These are phyloP conservation scores for Nicotiana paniculata DNA, from an alignment of 257 asterid species.

Conservation along the genomic window DNA sequence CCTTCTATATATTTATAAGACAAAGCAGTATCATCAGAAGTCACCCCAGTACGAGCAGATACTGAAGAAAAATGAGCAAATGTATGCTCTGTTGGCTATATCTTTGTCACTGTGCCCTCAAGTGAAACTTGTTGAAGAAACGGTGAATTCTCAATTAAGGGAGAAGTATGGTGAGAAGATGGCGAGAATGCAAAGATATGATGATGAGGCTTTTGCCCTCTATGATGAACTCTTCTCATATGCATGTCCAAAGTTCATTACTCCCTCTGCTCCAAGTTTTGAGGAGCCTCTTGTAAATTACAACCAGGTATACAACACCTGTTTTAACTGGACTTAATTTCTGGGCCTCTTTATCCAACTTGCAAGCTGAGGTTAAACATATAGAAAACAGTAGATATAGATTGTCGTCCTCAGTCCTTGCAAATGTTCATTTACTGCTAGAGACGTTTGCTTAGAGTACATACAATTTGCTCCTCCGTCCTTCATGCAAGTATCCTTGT, in stretches of 20 bases:
- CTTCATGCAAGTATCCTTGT: background rate
- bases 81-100: conserved; percentile 95
- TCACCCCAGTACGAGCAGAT: conserved; percentile 95
- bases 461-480: background rate
- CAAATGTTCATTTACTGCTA: background rate
- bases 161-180: conserved; percentile 94
- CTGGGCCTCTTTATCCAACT: background rate
- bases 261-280: conserved; percentile 90
- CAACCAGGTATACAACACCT: conserved; percentile 61
- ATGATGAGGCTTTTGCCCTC: conserved; percentile 74
- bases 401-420: background rate
- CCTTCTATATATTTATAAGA: conserved; percentile 77
- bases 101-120: conserved; percentile 90
- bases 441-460: background rate
- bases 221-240: conserved; percentile 97
- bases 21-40: conserved; percentile 91
- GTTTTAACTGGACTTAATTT: background rate
- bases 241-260: conserved; percentile 97
- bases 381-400: background rate
- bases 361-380: background rate
- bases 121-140: conserved; percentile 82
- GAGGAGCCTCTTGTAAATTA: conserved; percentile 97
- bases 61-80: conserved; percentile 94
- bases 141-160: conserved; percentile 71
- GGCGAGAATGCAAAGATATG: conserved; percentile 83